phyloP scores from a whole-genome alignment of 345 rosid genomes.

The Brassica cretica region DNA sequence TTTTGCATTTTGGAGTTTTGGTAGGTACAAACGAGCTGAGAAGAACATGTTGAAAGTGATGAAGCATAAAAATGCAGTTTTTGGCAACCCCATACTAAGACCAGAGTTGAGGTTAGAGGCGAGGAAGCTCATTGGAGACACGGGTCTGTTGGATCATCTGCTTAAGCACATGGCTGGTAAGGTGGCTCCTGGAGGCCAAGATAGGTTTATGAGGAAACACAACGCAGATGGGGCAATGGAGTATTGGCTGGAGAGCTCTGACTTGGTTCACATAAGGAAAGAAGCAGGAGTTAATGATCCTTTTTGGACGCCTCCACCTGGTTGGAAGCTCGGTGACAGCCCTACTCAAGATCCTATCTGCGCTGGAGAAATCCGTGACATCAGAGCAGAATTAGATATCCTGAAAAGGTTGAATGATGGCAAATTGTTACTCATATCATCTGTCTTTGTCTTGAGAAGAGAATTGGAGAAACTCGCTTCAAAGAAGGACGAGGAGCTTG shows the following conservation, averaged over 20 bases:
- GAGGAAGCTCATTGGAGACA: constrained; percentile 90
- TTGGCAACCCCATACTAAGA: constrained; percentile 72
- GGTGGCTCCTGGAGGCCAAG: constrained; percentile 85
- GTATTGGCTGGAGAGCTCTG: constrained; percentile 88
- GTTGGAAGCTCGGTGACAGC: constrained; percentile 88
- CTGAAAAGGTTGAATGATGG: constrained; percentile 39
- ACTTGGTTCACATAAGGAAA: constrained; percentile 64
- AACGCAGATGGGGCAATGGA: constrained; percentile 97
- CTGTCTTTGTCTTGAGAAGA: constrained; percentile 37
- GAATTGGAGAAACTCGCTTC: constrained; percentile 45
- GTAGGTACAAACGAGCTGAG: constrained; percentile 87
- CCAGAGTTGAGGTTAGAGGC: constrained; percentile 72
- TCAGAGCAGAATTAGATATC: constrained; percentile 37
- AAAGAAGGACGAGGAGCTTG: constrained; percentile 50
- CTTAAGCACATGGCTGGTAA: constrained; percentile 96
- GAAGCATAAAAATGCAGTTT: constrained; percentile 75
- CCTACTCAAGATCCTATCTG: constrained; percentile 83
- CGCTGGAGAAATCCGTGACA: constrained; percentile 58
- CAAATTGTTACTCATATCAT: neutral
- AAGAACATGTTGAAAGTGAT: constrained; percentile 78
- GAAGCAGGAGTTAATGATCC: constrained; percentile 89
- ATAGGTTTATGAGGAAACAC: constrained; percentile 85
- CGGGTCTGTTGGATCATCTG: constrained; percentile 91
- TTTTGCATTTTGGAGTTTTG: neutral
- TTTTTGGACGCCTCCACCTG: constrained; percentile 93